Base-by-base conservation (phyloP, 768 basidiomycete genomes). In the Lyophyllum semitale region DNA sequence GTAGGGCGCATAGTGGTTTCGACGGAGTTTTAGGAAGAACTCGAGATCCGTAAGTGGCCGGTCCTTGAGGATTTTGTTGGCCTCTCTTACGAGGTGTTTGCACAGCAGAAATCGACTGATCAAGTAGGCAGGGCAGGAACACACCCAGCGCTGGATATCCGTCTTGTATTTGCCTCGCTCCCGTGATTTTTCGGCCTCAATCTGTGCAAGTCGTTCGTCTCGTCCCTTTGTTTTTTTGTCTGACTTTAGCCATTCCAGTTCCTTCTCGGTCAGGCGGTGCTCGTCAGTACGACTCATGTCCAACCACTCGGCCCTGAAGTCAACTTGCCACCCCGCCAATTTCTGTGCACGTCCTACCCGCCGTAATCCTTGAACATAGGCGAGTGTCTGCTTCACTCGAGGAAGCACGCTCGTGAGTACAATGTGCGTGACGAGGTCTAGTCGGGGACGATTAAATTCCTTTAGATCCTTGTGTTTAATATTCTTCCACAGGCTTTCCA, bases 401-500 rank as follows among this genome's bases (percentile, higher is more conserved):
- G n/a, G n/a, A n/a, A n/a, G n/a, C n/a, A 60, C 29, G 46, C 49
- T 47, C 41, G 46, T 32, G 25, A 55, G 26, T n/a, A 55, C 32
- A 22, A 55, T 32, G 48, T 62, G 48, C 23, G 56, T 58, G 23
- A 68, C 56, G 11, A 66, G 52, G 33, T 65, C 65, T 1, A 65
- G 53, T 17, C 60, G 51, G 17, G 33, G 33, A 17, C 33, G 33
- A 17, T 35, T 35, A 35, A 35, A 35, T 35, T 35, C 33, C 33
- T 35, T 35, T 8, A 35, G 33, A 17, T 35, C 33, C 17, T 35
- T 35, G 17, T 35, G 33, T 35, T 35, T 35, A 35, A 35, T 35
- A 35, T 35, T 35, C 33, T n/a, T 35, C 33, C 17, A 68, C 68
- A 66, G 65, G 46, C 42, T 59, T 53, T 72, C 63, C 30, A 66